Evolutionary conservation across 2,329 filamentous ascomycete genomes (phyloP).

Genomic region (Neopestalotiopsis clavispora): DNA sequence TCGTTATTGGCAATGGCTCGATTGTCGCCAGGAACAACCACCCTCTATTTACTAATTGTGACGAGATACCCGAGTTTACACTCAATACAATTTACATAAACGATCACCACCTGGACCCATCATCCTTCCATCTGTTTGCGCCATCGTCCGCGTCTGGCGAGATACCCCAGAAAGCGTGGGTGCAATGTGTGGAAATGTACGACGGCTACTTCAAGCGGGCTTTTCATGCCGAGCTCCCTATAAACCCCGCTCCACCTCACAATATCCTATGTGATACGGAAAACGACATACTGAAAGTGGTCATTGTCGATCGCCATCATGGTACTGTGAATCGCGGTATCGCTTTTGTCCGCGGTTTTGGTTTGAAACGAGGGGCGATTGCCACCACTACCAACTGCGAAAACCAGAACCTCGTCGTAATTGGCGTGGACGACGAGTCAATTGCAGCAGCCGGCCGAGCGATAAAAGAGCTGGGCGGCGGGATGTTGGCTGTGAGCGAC

Average conservation of each 20-base stretch:
- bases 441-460: slow-evolving; percentile 25
- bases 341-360: slow-evolving; percentile 24
- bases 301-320: slow-evolving; percentile 29
- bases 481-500: slow-evolving; percentile 22
- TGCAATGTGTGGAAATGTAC: slow-evolving; percentile 32
- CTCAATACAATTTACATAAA: slow-evolving; percentile 25
- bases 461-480: slow-evolving; percentile 23
- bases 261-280: slow-evolving; percentile 34
- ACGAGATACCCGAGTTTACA: slow-evolving; percentile 25
- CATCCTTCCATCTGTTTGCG: slow-evolving; percentile 21
- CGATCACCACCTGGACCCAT: slow-evolving; percentile 11
- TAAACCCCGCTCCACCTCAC: slow-evolving; percentile 24
- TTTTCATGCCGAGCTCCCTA: slow-evolving; percentile 25
- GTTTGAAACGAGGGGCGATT: slow-evolving; percentile 25
- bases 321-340: slow-evolving; percentile 25
- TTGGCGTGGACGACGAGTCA: slow-evolving; percentile 26
- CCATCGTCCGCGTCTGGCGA: not conserved
- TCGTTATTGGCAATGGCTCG: slow-evolving; percentile 28
- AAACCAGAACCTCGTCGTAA: slow-evolving; percentile 30
- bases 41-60: slow-evolving; percentile 26
- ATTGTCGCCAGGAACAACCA: slow-evolving; percentile 24
- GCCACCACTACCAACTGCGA: slow-evolving; percentile 31
- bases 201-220: slow-evolving; percentile 32
- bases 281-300: slow-evolving; percentile 32
- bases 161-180: slow-evolving; percentile 19